Percentiles rank a stretch among this genome's conserved stretches.
Conservation (phyloP, 2,329 filamentous ascomycete genomes). For the Fusarium lyarnte region DNA sequence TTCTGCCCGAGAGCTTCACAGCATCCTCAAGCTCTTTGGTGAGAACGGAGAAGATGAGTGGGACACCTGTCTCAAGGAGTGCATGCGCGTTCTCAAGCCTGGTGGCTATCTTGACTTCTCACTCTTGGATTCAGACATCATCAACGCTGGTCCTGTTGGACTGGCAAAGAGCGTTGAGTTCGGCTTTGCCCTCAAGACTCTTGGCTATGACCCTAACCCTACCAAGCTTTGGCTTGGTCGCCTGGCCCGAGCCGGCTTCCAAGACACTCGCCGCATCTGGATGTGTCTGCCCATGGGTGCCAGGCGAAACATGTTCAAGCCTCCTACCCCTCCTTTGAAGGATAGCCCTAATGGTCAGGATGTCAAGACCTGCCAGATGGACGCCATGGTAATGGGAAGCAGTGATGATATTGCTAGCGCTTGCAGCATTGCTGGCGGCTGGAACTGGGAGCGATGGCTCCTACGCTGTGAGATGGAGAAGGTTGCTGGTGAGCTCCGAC, state of each 20-base stretch:
- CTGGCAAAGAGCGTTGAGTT: slow-evolving; percentile 92
- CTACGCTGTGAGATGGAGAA: slow-evolving; percentile 87
- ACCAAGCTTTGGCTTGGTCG: slow-evolving; percentile 83
- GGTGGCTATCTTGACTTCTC: slow-evolving; percentile 93
- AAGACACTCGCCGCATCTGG: slow-evolving; percentile 86
- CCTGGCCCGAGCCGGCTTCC: slow-evolving; percentile 79
- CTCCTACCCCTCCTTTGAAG: slow-evolving; percentile 46
- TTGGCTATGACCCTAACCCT: slow-evolving; percentile 87
- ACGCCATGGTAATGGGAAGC: slow-evolving; percentile 72
- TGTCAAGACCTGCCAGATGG: slow-evolving; percentile 61
- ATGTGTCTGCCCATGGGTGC: slow-evolving; percentile 85
- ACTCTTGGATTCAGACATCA: slow-evolving; percentile 88
- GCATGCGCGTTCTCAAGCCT: slow-evolving; percentile 90
- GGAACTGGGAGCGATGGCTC: slow-evolving; percentile 97
- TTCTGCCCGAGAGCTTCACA: slow-evolving; percentile 87
- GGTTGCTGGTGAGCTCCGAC: slow-evolving; percentile 70
- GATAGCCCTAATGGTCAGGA: slow-evolving; percentile 53
- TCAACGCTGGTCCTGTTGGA: slow-evolving; percentile 81
- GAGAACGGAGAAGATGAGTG: slow-evolving; percentile 83
- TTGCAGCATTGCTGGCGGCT: slow-evolving; percentile 83
- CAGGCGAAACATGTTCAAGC: slow-evolving; percentile 47
- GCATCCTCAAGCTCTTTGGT: slow-evolving; percentile 78
- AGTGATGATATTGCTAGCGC: slow-evolving; percentile 78
- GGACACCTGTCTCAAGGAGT: slow-evolving; percentile 85
- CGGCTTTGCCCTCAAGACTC: slow-evolving; percentile 85